These are phyloP conservation scores for Paramyrothecium roridum DNA, from an alignment of 2,329 filamentous ascomycete species.

Conservation along the genomic window DNA sequence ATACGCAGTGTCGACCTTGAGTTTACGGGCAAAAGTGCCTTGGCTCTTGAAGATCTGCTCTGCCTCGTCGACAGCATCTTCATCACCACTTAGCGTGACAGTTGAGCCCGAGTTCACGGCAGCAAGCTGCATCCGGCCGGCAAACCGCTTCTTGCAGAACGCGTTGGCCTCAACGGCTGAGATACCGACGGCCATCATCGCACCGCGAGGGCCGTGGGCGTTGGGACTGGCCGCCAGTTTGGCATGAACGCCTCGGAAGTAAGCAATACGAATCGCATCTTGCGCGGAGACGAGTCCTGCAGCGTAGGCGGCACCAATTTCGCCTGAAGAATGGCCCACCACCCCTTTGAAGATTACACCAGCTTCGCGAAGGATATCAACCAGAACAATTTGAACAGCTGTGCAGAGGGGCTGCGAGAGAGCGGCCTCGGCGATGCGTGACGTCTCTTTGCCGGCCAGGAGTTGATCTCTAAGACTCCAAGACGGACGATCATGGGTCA, in stretches of 20 bases:
- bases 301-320: slow-evolving; percentile 37
- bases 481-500: neutral
- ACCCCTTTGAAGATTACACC: slow-evolving; percentile 25
- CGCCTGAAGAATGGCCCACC: slow-evolving; percentile 35
- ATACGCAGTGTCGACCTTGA: slow-evolving; percentile 43
- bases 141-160: slow-evolving; percentile 7
- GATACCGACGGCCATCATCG: slow-evolving; percentile 30
- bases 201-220: slow-evolving; percentile 10
- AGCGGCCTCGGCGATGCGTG: slow-evolving; percentile 30
- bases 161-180: slow-evolving; percentile 12
- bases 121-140: slow-evolving; percentile 4
- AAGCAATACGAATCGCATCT: slow-evolving; percentile 29
- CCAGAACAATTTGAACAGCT: slow-evolving; percentile 48
- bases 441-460: slow-evolving; percentile 3
- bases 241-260: slow-evolving; percentile 24
- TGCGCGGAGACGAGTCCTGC: slow-evolving; percentile 20
- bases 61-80: slow-evolving; percentile 5
- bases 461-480: slow-evolving; percentile 20
- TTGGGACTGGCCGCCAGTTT: neutral
- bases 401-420: slow-evolving; percentile 51
- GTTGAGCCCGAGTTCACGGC: slow-evolving; percentile 12
- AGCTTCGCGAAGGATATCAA: slow-evolving; percentile 28
- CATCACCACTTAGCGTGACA: slow-evolving; percentile 10
- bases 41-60: slow-evolving; percentile 4
- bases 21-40: slow-evolving; percentile 10